A percentile compares a stretch with the other conserved stretches of the same genome.
Conservation (phyloP, 192 early-diverging fungal species). For the Umbelopsis isabellina region DNA sequence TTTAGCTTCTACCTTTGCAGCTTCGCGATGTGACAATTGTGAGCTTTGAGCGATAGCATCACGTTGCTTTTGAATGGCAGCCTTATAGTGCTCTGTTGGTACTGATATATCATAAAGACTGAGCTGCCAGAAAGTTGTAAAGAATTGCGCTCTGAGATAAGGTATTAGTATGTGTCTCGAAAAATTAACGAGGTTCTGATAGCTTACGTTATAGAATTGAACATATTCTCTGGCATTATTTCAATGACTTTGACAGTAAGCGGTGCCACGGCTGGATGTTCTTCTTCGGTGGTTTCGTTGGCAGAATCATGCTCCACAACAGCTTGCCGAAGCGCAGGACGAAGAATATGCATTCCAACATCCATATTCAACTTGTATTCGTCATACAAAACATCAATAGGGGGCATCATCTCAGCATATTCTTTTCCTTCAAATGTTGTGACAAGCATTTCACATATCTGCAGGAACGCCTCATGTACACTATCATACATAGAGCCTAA, state of each 20-base stretch:
- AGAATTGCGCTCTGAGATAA: conserved; percentile 59
- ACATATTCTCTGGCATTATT: conserved; percentile 40
- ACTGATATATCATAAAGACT: conserved; percentile 74
- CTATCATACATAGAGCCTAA: conserved; percentile 63
- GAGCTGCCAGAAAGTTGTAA: conserved; percentile 80
- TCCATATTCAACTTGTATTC: conserved; percentile 65
- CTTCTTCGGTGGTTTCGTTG: not conserved
- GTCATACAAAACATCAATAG: conserved; percentile 46
- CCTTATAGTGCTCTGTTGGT: conserved; percentile 62
- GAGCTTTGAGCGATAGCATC: conserved; percentile 37
- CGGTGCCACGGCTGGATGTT: conserved; percentile 41
- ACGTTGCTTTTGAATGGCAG: conserved; percentile 57
- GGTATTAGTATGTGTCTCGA: too few species aligned
- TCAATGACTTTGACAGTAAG: conserved; percentile 30
- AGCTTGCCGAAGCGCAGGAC: conserved; percentile 56
- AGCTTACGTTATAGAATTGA: conserved; percentile 13
- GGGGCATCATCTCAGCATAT: conserved; percentile 52
- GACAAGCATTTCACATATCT: conserved; percentile 68
- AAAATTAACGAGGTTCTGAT: not conserved
- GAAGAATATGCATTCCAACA: conserved; percentile 64
- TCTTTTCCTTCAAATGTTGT: conserved; percentile 51
- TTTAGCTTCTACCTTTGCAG: conserved; percentile 25
- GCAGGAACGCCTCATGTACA: conserved; percentile 62
- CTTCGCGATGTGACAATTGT: conserved; percentile 21
- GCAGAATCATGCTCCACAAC: conserved; percentile 1